Conservation (phyloP, 768 basidiomycete species). For the Agrocybe chaxingu region DNA sequence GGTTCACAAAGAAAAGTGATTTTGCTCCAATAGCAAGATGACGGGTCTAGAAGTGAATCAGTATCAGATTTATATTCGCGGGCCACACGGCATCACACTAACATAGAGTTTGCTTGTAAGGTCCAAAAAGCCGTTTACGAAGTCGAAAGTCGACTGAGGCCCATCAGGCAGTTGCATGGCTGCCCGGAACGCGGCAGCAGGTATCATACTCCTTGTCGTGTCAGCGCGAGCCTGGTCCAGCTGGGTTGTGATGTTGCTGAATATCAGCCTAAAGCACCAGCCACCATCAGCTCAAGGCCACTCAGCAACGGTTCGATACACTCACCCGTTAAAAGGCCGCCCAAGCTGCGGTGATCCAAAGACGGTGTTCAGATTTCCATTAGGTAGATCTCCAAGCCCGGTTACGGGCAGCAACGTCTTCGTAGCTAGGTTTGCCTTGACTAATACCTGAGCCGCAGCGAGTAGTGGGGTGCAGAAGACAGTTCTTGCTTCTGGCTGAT, state of each 20-base stretch:
- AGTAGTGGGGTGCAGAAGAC: constrained; percentile 61
- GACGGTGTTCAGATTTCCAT: constrained; percentile 52
- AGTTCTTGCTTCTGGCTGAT: constrained; percentile 37
- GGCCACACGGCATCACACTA: constrained; percentile 15
- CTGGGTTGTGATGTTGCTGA: constrained; percentile 32
- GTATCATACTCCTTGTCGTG: constrained; percentile 48
- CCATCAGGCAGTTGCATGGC: constrained; percentile 43
- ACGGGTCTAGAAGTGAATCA: constrained; percentile 35
- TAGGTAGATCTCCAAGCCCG: constrained; percentile 20
- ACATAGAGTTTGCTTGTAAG: constrained; percentile 52
- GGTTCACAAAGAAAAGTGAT: constrained; percentile 53
- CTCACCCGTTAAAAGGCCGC: constrained; percentile 59
- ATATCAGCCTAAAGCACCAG: constrained; percentile 34
- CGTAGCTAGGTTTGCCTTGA: constrained; percentile 41
- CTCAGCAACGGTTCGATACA: background rate
- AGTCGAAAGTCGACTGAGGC: constrained; percentile 41
- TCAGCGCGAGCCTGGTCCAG: constrained; percentile 52
- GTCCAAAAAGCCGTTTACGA: constrained; percentile 48
- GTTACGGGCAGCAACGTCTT: constrained; percentile 37
- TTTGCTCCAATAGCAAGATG: constrained; percentile 58
- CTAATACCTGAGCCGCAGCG: constrained; percentile 37
- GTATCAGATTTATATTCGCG: background rate
- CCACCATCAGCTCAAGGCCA: background rate
- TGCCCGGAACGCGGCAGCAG: constrained; percentile 56
- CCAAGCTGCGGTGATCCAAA: constrained; percentile 32